A percentile compares a stretch with the other conserved stretches of the same genome.
These are phyloP conservation scores for Marsdenia floribunda DNA, from an alignment of 257 asterid genomes.

Conservation along the genomic window DNA sequence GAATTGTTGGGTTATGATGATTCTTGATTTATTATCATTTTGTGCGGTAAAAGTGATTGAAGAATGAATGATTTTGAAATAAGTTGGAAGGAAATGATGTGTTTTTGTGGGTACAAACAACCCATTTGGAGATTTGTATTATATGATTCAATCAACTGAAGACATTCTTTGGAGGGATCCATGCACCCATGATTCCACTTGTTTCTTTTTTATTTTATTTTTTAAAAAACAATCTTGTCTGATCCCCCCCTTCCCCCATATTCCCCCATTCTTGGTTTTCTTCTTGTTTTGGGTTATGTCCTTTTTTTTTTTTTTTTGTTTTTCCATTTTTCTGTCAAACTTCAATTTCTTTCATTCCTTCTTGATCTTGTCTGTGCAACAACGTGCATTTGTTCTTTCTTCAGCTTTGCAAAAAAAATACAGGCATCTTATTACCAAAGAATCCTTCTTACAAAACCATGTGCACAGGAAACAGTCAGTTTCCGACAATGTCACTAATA, in stretches of 20 bases:
- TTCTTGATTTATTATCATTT: no score
- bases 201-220: neutral
- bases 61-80: no score
- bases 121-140: no score
- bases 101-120: no score
- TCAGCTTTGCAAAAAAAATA: neutral
- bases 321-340: neutral
- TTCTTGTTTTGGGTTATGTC: neutral
- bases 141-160: neutral
- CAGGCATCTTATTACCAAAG: neutral
- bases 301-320: neutral
- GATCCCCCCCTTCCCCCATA: neutral
- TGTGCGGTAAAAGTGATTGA: no score
- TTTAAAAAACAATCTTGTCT: neutral
- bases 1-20: no score
- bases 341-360: neutral
- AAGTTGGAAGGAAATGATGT: no score
- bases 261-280: neutral
- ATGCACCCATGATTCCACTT: neutral
- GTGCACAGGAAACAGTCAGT: neutral
- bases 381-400: constrained; percentile 18
- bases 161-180: neutral
- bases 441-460: neutral
- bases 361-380: neutral
- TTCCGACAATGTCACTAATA: neutral